A percentile compares a stretch with the other conserved stretches of the same genome.
phyloP scores from a whole-genome alignment of 768 basidiomycete genomes.

The Trametes punicea region DNA sequence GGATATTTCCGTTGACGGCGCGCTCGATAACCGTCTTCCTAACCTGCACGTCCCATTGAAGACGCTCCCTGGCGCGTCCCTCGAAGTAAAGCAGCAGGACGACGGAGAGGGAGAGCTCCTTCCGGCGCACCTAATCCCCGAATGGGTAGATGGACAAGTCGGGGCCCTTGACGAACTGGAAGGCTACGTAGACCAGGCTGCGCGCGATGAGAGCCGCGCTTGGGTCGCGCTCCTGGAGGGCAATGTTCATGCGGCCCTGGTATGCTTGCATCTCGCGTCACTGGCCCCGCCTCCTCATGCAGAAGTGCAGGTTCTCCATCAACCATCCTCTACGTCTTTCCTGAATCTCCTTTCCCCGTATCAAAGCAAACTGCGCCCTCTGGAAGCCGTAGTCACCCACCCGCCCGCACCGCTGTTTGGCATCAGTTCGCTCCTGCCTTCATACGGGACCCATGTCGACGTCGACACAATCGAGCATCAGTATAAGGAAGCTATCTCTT shows the following conservation, averaged over 20 bases:
- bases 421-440: constrained; percentile 58
- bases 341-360: constrained; percentile 38
- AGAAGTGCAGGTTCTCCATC: constrained; percentile 43
- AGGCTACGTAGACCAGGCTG: constrained; percentile 58
- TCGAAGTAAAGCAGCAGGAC: constrained; percentile 27
- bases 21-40: constrained; percentile 64
- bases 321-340: constrained; percentile 43
- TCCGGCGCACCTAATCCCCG: constrained; percentile 63
- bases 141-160: constrained; percentile 64
- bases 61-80: constrained; percentile 17
- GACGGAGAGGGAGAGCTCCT: constrained; percentile 48
- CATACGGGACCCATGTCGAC: constrained; percentile 56
- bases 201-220: constrained; percentile 73
- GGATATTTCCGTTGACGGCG: constrained; percentile 69
- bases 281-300: not conserved
- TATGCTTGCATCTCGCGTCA: constrained; percentile 28
- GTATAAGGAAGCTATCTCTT: constrained; percentile 68
- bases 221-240: constrained; percentile 82
- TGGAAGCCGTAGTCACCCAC: constrained; percentile 54
- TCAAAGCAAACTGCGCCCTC: constrained; percentile 29
- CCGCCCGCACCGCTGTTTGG: constrained; percentile 73
- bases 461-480: constrained; percentile 47
- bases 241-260: constrained; percentile 71
- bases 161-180: constrained; percentile 45
- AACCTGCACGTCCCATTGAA: constrained; percentile 58